These are phyloP conservation scores for Citrullus amarus DNA, from an alignment of 306 rosid species.

Conservation along the genomic window DNA sequence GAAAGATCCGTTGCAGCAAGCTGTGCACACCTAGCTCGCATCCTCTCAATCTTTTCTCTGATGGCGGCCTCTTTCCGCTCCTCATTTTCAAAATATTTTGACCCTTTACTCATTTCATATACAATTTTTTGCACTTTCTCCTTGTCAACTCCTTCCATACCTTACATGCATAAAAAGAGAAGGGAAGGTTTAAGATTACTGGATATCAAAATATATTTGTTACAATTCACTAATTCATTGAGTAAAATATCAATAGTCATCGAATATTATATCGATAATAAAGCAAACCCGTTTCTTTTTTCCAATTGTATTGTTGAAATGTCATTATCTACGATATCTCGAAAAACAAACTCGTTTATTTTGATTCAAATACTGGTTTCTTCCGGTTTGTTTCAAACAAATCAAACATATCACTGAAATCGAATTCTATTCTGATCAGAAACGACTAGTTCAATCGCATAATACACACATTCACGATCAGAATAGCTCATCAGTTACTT, in stretches of 20 bases:
- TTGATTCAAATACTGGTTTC: neutral
- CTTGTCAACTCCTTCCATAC: slow-evolving; percentile 94
- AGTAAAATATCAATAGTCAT: neutral
- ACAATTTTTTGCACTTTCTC: slow-evolving; percentile 78
- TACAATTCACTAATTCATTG: neutral
- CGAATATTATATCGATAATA: neutral
- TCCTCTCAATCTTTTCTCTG: slow-evolving; percentile 52
- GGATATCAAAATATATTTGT: neutral
- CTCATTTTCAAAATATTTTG: slow-evolving; percentile 77
- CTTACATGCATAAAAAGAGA: slow-evolving; percentile 17
- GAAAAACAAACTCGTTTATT: neutral
- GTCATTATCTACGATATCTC: neutral
- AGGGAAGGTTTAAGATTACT: neutral
- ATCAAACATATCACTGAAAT: neutral
- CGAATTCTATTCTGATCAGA: neutral
- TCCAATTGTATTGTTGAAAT: neutral
- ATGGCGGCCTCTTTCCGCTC: slow-evolving; percentile 75
- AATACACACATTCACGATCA: neutral
- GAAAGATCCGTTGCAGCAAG: slow-evolving; percentile 43
- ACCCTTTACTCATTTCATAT: slow-evolving; percentile 94
- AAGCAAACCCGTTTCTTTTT: neutral
- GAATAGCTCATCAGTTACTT: neutral
- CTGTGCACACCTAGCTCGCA: slow-evolving; percentile 39
- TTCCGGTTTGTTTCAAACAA: neutral
- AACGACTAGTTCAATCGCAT: neutral